Percentiles rank a stretch among this genome's conserved stretches.
phyloP scores from a whole-genome alignment of 202 grass and related monocot genomes.

The Bolboschoenoplectus hybrid region DNA sequence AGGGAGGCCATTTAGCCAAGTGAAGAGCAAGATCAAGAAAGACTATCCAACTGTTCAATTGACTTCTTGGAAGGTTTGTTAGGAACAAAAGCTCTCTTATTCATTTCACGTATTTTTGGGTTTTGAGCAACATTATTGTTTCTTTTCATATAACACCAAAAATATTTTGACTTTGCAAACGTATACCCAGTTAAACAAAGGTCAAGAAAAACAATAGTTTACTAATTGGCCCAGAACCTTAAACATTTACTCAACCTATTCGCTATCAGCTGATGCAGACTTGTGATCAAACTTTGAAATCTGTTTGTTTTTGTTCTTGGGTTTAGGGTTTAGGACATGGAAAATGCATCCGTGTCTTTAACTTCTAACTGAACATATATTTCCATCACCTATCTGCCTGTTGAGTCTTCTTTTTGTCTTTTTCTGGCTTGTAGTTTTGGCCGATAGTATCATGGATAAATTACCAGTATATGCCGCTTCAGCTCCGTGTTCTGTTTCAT shows the following conservation, averaged over 20 bases:
- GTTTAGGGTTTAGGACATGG: neutral
- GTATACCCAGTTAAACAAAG: neutral
- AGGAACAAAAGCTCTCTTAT: neutral
- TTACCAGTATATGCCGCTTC: slow-evolving; percentile 91
- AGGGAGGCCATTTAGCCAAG: slow-evolving; percentile 84
- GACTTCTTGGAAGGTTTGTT: slow-evolving; percentile 81
- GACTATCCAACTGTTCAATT: slow-evolving; percentile 74
- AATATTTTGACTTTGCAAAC: neutral
- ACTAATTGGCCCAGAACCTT: neutral
- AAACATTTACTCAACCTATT: neutral
- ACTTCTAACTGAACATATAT: neutral
- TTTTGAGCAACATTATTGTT: neutral
- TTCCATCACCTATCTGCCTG: neutral
- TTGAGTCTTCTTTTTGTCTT: slow-evolving; percentile 15
- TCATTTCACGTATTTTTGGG: neutral
- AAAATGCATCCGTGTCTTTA: neutral
- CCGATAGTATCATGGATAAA: slow-evolving; percentile 88
- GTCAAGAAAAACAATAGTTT: neutral
- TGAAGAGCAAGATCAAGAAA: slow-evolving; percentile 77
- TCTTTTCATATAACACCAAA: neutral
- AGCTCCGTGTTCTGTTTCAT: slow-evolving; percentile 84
- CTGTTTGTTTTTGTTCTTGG: slow-evolving; percentile 1
- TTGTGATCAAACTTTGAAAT: neutral
- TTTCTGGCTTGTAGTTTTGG: slow-evolving; percentile 76
- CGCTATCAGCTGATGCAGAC: neutral